phyloP scores from a whole-genome alignment of 306 rosid genomes.

The Pterocarpus santalinus region DNA sequence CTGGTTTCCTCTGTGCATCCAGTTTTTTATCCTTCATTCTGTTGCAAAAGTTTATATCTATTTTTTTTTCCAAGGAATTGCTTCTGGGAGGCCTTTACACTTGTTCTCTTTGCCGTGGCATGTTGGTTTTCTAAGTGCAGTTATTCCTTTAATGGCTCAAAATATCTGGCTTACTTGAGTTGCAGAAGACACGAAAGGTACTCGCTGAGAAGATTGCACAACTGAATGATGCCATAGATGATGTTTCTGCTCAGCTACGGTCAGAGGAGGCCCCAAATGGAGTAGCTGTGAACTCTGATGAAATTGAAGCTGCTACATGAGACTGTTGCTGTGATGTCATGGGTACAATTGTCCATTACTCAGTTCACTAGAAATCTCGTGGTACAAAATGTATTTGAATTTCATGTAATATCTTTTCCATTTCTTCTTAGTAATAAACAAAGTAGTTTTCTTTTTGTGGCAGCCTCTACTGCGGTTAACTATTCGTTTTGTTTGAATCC shows the following conservation, averaged over 20 bases:
- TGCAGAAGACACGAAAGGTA: slow-evolving; percentile 85
- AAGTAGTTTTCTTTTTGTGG: slow-evolving; percentile 42
- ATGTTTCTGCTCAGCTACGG: slow-evolving; percentile 81
- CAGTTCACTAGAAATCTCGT: slow-evolving; percentile 32
- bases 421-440: slow-evolving; percentile 50
- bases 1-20: not conserved
- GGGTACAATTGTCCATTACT: slow-evolving; percentile 32
- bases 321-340: slow-evolving; percentile 40
- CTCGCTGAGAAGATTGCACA: slow-evolving; percentile 88
- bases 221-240: slow-evolving; percentile 92
- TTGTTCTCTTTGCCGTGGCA: not conserved
- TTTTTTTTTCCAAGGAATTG: slow-evolving; percentile 20
- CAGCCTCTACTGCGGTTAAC: slow-evolving; percentile 26
- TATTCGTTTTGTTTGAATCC: not conserved
- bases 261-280: slow-evolving; percentile 73
- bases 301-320: slow-evolving; percentile 79
- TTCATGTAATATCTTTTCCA: slow-evolving; percentile 47
- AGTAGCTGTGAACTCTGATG: slow-evolving; percentile 73
- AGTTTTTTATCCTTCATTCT: slow-evolving; percentile 29
- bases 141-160: slow-evolving; percentile 29
- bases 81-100: slow-evolving; percentile 21
- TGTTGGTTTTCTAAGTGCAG: not conserved
- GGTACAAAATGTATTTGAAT: slow-evolving; percentile 55
- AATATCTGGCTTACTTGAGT: slow-evolving; percentile 28
- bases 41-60: slow-evolving; percentile 17